phyloP scores from a whole-genome alignment of 805 yeast species.

The Pichia gijzeniarum region DNA sequence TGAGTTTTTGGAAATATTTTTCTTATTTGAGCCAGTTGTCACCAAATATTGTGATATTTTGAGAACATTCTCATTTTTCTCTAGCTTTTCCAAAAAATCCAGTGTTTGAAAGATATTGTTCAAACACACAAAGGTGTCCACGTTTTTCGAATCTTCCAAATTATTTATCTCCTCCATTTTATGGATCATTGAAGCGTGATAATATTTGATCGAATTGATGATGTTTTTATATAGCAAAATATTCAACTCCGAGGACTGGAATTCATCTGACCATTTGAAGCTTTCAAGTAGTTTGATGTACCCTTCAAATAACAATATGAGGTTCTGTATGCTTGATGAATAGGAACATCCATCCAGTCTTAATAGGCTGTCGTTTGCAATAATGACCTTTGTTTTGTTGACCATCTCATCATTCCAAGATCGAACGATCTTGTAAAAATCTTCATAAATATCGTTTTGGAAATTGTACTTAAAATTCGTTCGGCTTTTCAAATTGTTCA shows the following conservation, averaged over 20 bases:
- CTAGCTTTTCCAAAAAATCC: conserved; percentile 12
- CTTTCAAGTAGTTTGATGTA: conserved; percentile 46
- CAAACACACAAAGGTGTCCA: conserved; percentile 26
- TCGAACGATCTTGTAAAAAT: conserved; percentile 18
- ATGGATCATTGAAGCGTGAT: conserved; percentile 34
- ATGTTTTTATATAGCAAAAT: conserved; percentile 57
- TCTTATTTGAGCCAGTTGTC: not conserved
- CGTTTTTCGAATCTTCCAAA: conserved; percentile 6
- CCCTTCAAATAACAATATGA: conserved; percentile 26
- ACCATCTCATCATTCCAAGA: conserved; percentile 24
- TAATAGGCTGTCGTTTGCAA: conserved; percentile 51
- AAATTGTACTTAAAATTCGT: conserved; percentile 20
- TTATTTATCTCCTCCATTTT: conserved; percentile 4
- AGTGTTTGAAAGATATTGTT: conserved; percentile 24
- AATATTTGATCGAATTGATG: conserved; percentile 50
- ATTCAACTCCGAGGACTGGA: conserved; percentile 55
- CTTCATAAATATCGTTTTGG: conserved; percentile 22
- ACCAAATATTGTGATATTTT: conserved; percentile 16
- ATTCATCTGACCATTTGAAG: conserved; percentile 60
- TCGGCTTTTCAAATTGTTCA: conserved; percentile 15
- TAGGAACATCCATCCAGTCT: conserved; percentile 29
- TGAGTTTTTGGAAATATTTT: not conserved
- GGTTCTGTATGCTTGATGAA: conserved; percentile 24
- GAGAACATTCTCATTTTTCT: conserved; percentile 8
- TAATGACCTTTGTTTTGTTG: conserved; percentile 39